phyloP scores from a whole-genome alignment of 1,284 basidiomycete species.

The Tremellales sp. region DNA sequence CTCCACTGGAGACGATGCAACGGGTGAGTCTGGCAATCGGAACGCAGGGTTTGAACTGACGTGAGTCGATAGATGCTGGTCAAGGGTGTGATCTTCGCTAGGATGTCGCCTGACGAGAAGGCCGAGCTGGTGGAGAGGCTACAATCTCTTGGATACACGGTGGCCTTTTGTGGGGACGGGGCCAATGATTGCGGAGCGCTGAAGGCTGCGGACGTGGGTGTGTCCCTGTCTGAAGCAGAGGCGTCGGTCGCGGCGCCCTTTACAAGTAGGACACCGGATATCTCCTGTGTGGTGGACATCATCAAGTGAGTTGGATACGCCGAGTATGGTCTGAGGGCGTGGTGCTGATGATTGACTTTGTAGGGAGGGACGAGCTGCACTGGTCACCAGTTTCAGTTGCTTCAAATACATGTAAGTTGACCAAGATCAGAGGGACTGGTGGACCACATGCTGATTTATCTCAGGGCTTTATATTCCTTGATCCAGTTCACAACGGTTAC shows the following conservation, averaged over 20 bases:
- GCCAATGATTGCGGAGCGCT: constrained; percentile 98
- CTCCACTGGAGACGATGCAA: constrained; percentile 87
- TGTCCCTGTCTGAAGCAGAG: constrained; percentile 95
- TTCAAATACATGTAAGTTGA: constrained; percentile 93
- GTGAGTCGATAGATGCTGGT: constrained; percentile 82
- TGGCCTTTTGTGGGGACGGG: constrained; percentile 97
- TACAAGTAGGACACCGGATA: constrained; percentile 89
- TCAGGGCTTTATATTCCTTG: constrained; percentile 50
- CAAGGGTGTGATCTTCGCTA: constrained; percentile 92
- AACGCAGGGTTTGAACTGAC: not conserved
- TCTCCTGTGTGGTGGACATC: constrained; percentile 92
- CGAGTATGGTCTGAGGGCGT: not conserved
- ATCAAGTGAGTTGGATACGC: constrained; percentile 57
- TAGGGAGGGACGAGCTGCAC: constrained; percentile 81
- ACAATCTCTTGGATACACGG: constrained; percentile 89
- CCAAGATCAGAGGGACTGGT: constrained; percentile 67
- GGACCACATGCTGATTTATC: constrained; percentile 48
- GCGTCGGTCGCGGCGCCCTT: constrained; percentile 99
- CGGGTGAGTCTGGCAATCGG: constrained; percentile 56
- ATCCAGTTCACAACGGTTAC: constrained; percentile 68
- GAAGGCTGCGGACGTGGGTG: constrained; percentile 96
- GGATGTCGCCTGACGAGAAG: constrained; percentile 99
- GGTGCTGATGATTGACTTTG: not conserved
- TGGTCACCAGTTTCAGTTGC: constrained; percentile 97
- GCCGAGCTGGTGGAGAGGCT: constrained; percentile 96